Evolutionary conservation across 2,329 filamentous ascomycete genomes (phyloP).

Genomic region (Sclerotiophoma versabilis): DNA sequence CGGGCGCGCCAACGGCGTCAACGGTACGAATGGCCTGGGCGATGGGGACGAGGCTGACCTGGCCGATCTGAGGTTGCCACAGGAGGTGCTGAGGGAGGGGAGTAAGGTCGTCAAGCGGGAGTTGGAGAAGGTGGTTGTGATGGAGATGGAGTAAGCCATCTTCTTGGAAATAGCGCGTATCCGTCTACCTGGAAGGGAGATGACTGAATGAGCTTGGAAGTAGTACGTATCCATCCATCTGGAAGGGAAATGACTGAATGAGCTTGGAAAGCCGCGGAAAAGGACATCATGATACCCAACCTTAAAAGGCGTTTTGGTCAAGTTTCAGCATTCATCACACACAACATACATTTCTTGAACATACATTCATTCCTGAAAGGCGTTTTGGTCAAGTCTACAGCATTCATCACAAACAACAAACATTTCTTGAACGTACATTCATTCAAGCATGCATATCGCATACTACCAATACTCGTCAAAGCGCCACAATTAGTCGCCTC

Average conservation of each 20-base stretch:
- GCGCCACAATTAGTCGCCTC: slow-evolving; percentile 25
- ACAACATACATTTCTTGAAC: background rate
- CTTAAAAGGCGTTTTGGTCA: no score
- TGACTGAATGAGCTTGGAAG: background rate
- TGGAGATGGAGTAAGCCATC: slow-evolving; percentile 24
- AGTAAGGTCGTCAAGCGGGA: slow-evolving; percentile 60
- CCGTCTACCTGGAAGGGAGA: no score
- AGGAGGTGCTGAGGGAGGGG: slow-evolving; percentile 58
- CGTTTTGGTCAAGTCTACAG: no score
- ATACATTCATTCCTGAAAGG: slow-evolving; percentile 8
- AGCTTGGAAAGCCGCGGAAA: no score
- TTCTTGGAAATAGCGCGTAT: background rate
- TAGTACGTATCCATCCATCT: no score
- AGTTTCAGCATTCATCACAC: background rate
- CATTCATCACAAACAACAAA: background rate
- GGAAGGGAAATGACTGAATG: background rate
- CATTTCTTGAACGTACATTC: background rate
- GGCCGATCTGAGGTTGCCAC: slow-evolving; percentile 54
- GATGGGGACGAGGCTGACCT: slow-evolving; percentile 32
- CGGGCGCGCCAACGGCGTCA: no score
- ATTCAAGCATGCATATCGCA: slow-evolving; percentile 4
- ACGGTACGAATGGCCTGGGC: slow-evolving; percentile 26
- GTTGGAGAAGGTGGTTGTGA: slow-evolving; percentile 58
- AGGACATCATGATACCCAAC: no score
- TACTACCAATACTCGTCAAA: slow-evolving; percentile 5